Percentiles rank a stretch among this genome's conserved stretches.
phyloP scores from a whole-genome alignment of 495 filamentous ascomycete genomes.

The Penicillium angulare region DNA sequence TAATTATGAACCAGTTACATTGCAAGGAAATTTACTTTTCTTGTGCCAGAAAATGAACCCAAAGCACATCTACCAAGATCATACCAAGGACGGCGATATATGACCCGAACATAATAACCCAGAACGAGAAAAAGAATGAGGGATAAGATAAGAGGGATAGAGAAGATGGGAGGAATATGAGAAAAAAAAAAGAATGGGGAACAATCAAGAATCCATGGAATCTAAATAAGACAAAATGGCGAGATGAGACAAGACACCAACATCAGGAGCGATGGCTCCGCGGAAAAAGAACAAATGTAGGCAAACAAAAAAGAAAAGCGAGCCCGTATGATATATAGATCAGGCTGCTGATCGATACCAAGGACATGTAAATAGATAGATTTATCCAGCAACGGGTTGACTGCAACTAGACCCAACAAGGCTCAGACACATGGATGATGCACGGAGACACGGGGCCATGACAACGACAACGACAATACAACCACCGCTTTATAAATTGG shows the following conservation, averaged over 20 bases:
- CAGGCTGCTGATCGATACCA: conserved; percentile 12
- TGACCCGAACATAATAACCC: too few species aligned
- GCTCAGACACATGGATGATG: conserved; percentile 31
- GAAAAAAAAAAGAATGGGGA: not conserved
- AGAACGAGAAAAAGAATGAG: not conserved
- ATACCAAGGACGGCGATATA: too few species aligned
- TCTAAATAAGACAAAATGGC: conserved; percentile 9
- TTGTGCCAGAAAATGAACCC: not conserved
- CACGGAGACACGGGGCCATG: conserved; percentile 33
- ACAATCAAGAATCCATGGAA: conserved; percentile 12
- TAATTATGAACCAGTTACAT: not conserved
- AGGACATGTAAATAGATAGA: not conserved
- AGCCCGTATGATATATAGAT: conserved; percentile 7
- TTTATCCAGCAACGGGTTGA: not conserved
- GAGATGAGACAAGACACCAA: conserved; percentile 11
- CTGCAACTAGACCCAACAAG: conserved; percentile 21
- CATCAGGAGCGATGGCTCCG: conserved; percentile 6
- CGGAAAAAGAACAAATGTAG: conserved; percentile 4
- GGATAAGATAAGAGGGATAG: not conserved
- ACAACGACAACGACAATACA: conserved; percentile 11
- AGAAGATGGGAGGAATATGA: not conserved
- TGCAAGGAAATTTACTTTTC: not conserved
- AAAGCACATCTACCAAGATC: not conserved
- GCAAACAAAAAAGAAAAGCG: conserved; percentile 14
- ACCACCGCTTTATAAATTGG: conserved; percentile 21